phyloP scores from a whole-genome alignment of 2,329 filamentous ascomycete genomes.

The Grosmannia clavigera region DNA sequence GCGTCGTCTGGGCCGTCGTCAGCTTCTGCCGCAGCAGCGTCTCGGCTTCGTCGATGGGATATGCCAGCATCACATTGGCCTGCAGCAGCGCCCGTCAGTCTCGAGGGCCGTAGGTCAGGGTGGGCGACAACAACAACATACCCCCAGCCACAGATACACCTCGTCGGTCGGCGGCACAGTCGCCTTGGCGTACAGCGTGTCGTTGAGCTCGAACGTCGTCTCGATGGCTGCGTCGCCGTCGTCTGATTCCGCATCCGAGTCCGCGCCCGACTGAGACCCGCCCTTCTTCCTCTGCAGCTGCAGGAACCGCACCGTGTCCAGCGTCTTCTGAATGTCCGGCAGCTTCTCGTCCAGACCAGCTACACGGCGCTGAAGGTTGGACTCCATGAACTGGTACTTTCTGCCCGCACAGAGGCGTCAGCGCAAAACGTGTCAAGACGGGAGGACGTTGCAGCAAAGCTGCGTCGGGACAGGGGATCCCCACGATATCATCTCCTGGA shows the following conservation, averaged over 20 bases:
- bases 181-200: constrained; percentile 87
- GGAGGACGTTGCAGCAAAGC: neutral
- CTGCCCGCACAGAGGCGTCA: constrained; percentile 28
- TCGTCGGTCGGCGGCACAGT: constrained; percentile 72
- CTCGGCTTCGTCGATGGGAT: constrained; percentile 81
- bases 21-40: constrained; percentile 66
- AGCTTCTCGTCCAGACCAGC: constrained; percentile 84
- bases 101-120: neutral
- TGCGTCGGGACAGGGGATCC: constrained; percentile 12
- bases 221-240: constrained; percentile 56
- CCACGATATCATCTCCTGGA: constrained; percentile 90
- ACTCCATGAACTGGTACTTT: constrained; percentile 99
- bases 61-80: constrained; percentile 97
- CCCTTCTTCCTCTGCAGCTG: constrained; percentile 26
- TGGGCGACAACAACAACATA: constrained; percentile 24
- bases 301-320: constrained; percentile 82
- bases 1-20: constrained; percentile 62
- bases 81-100: constrained; percentile 18
- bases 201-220: constrained; percentile 91
- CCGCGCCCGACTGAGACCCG: neutral
- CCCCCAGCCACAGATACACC: constrained; percentile 94
- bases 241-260: constrained; percentile 5
- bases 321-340: constrained; percentile 89
- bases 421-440: neutral
- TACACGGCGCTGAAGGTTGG: constrained; percentile 76